These are phyloP conservation scores for Cercospora berteroae DNA, from an alignment of 2,329 filamentous ascomycete genomes.

Conservation along the genomic window DNA sequence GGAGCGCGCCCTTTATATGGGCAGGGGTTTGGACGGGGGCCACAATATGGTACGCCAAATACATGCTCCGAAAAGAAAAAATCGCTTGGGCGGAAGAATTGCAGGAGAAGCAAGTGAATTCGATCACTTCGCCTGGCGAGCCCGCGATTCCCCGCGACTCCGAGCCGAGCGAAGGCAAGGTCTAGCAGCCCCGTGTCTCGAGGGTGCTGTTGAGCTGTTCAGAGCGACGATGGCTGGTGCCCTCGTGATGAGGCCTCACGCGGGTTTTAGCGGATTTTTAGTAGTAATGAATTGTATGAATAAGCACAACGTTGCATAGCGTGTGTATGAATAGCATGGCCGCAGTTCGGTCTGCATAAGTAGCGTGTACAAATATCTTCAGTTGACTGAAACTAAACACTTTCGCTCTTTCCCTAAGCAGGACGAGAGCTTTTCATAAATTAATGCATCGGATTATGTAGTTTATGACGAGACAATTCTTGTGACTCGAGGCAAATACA, in stretches of 20 bases:
- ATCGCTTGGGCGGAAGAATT: conserved; percentile 39
- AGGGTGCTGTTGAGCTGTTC: not conserved
- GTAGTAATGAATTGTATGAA: not conserved
- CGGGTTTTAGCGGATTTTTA: not conserved
- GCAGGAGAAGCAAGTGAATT: conserved; percentile 26
- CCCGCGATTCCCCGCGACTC: not conserved
- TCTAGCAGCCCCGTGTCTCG: not conserved
- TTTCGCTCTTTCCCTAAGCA: not conserved
- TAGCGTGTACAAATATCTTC: not conserved
- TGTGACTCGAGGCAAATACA: not conserved
- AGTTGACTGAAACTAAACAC: not conserved
- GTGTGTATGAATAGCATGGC: not conserved
- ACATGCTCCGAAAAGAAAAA: conserved; percentile 37
- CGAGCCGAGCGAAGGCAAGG: not conserved
- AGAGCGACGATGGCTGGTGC: not conserved
- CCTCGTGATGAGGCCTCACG: not conserved
- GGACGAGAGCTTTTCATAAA: not conserved
- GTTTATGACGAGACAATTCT: not conserved
- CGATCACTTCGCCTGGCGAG: not conserved
- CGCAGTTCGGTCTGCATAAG: not conserved
- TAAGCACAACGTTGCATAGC: not conserved
- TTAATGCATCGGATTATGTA: not conserved
- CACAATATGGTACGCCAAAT: conserved; percentile 49
- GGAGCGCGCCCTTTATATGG: conserved; percentile 52
- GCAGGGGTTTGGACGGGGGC: conserved; percentile 47